phyloP scores from a whole-genome alignment of 2,329 filamentous ascomycete species.

The Monilinia laxa region DNA sequence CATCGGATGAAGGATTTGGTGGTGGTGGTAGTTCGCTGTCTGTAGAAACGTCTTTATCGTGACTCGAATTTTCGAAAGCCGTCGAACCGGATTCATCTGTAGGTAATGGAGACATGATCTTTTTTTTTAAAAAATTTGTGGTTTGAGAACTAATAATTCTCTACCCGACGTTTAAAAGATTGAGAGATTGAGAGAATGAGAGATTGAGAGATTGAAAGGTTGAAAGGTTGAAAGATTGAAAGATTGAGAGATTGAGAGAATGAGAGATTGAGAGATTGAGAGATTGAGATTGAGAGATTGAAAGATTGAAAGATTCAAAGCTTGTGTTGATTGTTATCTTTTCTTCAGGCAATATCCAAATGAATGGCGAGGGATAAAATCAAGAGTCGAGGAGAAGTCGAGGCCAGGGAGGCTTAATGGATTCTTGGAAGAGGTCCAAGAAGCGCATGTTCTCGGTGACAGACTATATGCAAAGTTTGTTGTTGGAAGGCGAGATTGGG shows the following conservation, averaged over 20 bases:
- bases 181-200: not conserved
- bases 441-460: constrained; percentile 37
- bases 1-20: constrained; percentile 38
- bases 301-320: too few species aligned
- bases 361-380: not conserved
- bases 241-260: not conserved
- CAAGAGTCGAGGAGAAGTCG: constrained; percentile 28
- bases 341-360: constrained; percentile 15
- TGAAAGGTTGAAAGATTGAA: too few species aligned
- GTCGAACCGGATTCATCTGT: not conserved
- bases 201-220: not conserved
- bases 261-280: not conserved
- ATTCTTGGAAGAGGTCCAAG: constrained; percentile 27
- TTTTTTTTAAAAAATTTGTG: not conserved
- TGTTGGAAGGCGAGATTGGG: constrained; percentile 24
- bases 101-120: constrained; percentile 13
- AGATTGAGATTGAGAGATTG: not conserved
- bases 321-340: not conserved
- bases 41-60: constrained; percentile 37
- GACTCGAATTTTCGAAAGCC: constrained; percentile 33
- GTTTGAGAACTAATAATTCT: not conserved
- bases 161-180: not conserved
- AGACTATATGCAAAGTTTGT: constrained; percentile 27
- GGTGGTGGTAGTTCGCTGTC: constrained; percentile 37
- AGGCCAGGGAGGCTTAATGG: constrained; percentile 32